Evolutionary conservation across 2,329 filamentous ascomycete genomes (phyloP), one percentile per base, ranked within the genome.

Genomic region (Venturia nashicola): DNA sequence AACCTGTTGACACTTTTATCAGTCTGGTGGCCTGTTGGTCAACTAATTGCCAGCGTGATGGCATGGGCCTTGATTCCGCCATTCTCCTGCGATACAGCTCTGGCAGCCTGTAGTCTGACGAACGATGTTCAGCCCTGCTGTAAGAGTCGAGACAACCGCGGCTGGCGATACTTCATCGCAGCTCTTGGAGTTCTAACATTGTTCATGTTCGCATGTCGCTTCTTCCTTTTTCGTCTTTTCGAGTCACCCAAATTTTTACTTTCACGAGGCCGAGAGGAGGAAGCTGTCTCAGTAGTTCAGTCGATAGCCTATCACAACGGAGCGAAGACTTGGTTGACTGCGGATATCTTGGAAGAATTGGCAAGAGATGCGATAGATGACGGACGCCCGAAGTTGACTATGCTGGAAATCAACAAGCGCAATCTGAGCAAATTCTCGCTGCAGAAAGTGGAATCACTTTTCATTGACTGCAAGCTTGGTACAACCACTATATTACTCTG

Each of bases 201-300:
- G 67, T 73, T 79, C 75, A 91, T 94, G 87, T 95, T 92, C 70
- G 73, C 88, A 61, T 77, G 85, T 66, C 89, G 91, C 20, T 91
- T 91, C 78, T 86, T 91, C 74, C 71, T 91, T 66, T 95, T 95
- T 75, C 84, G 87, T 66, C 82, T 95, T 14, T 90, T 89, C 71
- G 91, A 96, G 72, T 94, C 90, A 6, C 91, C 91, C 57, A 94
- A 94, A 72, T 95, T 86, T 70, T 79, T 95, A 32, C 82, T 95
- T 11, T 88, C 86, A 23, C 81, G 84, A n/a, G 88, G 89, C 43
- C 83, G 88, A 7, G 87, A 95, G 72, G 77, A 83, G 16, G 90
- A 94, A 70, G 90, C 90, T 1, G 88, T 95, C 1, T 87, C 86
- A 3, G 88, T 91, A 1, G 83, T 95, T 9, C 88, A 92, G 67